Percentiles rank a stretch among this genome's conserved stretches.
Conservation (phyloP, 2,329 filamentous ascomycete species). For the Teratosphaeria gauchensis region DNA sequence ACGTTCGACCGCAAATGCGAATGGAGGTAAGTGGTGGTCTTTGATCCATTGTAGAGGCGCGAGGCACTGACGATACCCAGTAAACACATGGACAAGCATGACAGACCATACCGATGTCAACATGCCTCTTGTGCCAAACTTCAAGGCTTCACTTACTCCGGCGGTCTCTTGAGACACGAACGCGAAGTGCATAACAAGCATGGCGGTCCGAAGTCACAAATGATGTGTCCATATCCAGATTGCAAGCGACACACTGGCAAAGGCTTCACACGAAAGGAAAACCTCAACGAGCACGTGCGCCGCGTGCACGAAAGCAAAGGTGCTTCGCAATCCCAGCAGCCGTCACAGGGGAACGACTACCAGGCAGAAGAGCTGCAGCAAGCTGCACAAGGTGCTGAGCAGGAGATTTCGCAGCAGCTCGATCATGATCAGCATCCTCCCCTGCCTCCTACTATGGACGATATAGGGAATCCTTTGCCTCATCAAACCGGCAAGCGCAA, state of each 20-base stretch:
- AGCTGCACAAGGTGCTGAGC: slow-evolving; percentile 7
- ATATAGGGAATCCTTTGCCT: not conserved
- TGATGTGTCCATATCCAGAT: slow-evolving; percentile 75
- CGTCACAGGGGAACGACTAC: slow-evolving; percentile 7
- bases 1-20: slow-evolving; percentile 79
- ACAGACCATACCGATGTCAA: slow-evolving; percentile 79
- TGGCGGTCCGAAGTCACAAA: slow-evolving; percentile 74
- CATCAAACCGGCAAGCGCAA: slow-evolving; percentile 3
- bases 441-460: not conserved
- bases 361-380: slow-evolving; percentile 2
- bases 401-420: slow-evolving; percentile 1
- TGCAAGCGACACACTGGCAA: slow-evolving; percentile 85
- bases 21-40: slow-evolving; percentile 64
- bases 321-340: slow-evolving; percentile 9
- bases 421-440: not conserved
- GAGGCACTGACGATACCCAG: slow-evolving; percentile 36
- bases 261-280: slow-evolving; percentile 88
- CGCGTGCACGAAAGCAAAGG: slow-evolving; percentile 55
- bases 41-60: not conserved
- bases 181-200: slow-evolving; percentile 89
- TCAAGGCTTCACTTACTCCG: slow-evolving; percentile 89
- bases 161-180: slow-evolving; percentile 79
- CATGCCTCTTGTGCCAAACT: slow-evolving; percentile 81
- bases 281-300: slow-evolving; percentile 84
- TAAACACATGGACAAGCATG: slow-evolving; percentile 98